Evolutionary conservation across 257 asterid species (phyloP).

Genomic region (Nicotiana otophora): DNA sequence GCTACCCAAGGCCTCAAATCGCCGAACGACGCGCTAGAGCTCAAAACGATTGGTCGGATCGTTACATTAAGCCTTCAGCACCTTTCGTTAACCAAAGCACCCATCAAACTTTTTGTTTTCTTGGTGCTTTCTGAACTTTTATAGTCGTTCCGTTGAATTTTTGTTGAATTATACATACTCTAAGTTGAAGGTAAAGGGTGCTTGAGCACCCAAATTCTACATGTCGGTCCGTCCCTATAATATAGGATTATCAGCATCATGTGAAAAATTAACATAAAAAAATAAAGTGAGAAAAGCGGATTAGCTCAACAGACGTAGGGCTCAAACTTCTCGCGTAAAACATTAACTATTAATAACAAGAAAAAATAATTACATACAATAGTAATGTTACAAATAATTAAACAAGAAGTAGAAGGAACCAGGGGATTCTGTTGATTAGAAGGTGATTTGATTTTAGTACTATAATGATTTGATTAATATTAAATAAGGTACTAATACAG

Average conservation of each 20-base stretch:
- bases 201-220: no score
- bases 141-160: no score
- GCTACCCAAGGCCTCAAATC: no score
- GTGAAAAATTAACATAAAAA: not conserved
- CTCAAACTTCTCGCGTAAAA: not conserved
- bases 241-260: not conserved
- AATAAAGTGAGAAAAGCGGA: not conserved
- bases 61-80: no score
- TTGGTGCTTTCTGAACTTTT: no score
- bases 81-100: no score
- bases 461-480: constrained; percentile 23
- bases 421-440: constrained; percentile 32
- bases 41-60: no score
- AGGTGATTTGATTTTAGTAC: constrained; percentile 17
- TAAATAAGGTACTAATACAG: not conserved
- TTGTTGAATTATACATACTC: no score
- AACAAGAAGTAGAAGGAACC: constrained; percentile 14
- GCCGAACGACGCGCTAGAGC: no score
- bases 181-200: no score
- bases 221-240: no score
- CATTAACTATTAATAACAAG: not conserved
- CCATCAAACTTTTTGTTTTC: no score
- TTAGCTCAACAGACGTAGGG: not conserved
- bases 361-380: not conserved
- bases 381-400: not conserved